Conservation (phyloP, 2,329 filamentous ascomycete genomes). For the Stromatinia cepivora region DNA sequence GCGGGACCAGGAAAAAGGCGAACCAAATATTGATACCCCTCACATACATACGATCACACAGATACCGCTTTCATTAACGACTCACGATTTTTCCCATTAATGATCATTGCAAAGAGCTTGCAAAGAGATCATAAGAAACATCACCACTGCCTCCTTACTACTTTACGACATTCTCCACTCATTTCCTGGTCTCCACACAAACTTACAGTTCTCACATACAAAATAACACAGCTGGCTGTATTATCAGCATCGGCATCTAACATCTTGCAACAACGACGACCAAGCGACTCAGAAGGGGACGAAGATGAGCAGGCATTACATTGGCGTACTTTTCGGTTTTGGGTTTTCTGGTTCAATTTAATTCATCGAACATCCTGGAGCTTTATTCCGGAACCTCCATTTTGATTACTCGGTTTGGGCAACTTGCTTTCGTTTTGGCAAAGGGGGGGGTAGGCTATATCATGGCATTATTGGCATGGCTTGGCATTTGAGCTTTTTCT, state of each 20-base stretch:
- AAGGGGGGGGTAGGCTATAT: constrained; percentile 18
- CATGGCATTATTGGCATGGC: constrained; percentile 22
- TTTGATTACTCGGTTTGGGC: constrained; percentile 19
- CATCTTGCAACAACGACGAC: constrained; percentile 17
- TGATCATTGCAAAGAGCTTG: constrained; percentile 21
- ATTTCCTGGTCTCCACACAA: constrained; percentile 17
- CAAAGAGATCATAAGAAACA: constrained; percentile 18
- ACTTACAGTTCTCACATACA: not conserved
- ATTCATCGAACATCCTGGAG: constrained; percentile 22
- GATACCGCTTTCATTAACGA: constrained; percentile 15
- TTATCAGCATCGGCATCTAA: constrained; percentile 16
- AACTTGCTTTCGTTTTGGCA: constrained; percentile 19
- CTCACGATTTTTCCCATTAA: constrained; percentile 18
- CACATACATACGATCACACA: constrained; percentile 13
- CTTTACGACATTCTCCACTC: constrained; percentile 7
- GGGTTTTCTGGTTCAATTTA: constrained; percentile 21
- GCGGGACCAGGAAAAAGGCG: constrained; percentile 13
- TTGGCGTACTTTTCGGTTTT: constrained; percentile 18
- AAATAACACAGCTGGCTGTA: constrained; percentile 18
- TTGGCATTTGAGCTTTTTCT: constrained; percentile 19
- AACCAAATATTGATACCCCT: constrained; percentile 19
- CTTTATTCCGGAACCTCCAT: constrained; percentile 11
- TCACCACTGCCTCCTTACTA: constrained; percentile 10
- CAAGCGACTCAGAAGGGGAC: constrained; percentile 22
- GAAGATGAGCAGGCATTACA: constrained; percentile 22